These are phyloP conservation scores for Naganishia vaughanmartiniae DNA, from an alignment of 768 basidiomycete species.

Conservation along the genomic window DNA sequence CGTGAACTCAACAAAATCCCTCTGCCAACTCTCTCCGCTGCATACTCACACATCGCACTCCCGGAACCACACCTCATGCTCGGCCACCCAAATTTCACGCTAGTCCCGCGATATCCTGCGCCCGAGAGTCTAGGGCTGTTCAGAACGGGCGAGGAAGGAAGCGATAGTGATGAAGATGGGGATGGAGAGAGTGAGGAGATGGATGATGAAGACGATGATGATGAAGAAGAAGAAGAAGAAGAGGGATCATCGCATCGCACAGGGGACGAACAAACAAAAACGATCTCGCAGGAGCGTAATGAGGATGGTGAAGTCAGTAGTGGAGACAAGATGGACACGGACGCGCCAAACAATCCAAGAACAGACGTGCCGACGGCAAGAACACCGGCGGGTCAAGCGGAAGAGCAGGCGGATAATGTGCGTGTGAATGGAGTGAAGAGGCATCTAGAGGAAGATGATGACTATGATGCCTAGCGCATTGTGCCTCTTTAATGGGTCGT, in stretches of 20 bases:
- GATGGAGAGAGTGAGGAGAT: not conserved
- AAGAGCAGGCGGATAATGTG: not conserved
- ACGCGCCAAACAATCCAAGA: not conserved
- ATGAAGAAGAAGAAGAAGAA: constrained; percentile 29
- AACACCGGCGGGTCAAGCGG: not conserved
- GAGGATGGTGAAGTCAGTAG: constrained; percentile 46
- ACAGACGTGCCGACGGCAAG: not conserved
- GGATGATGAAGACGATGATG: constrained; percentile 33
- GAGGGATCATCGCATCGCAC: constrained; percentile 28
- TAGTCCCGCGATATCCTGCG: constrained; percentile 42
- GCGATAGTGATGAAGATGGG: constrained; percentile 32
- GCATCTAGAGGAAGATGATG: constrained; percentile 3
- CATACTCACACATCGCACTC: constrained; percentile 53
- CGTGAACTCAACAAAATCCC: constrained; percentile 54
- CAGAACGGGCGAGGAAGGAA: not conserved
- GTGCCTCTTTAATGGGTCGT: too few relatives aligned
- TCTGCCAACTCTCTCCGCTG: constrained; percentile 53
- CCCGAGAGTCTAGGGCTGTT: constrained; percentile 22
- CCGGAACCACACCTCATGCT: constrained; percentile 53
- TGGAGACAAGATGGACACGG: constrained; percentile 31
- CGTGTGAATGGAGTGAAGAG: constrained; percentile 8
- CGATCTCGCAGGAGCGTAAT: not conserved
- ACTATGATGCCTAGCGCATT: constrained; percentile 5
- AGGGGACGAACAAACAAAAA: too few relatives aligned
- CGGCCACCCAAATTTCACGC: constrained; percentile 53